Evolutionary conservation across 352 stramenopile species (phyloP).

Genomic region (Blastocystis sp.): DNA sequence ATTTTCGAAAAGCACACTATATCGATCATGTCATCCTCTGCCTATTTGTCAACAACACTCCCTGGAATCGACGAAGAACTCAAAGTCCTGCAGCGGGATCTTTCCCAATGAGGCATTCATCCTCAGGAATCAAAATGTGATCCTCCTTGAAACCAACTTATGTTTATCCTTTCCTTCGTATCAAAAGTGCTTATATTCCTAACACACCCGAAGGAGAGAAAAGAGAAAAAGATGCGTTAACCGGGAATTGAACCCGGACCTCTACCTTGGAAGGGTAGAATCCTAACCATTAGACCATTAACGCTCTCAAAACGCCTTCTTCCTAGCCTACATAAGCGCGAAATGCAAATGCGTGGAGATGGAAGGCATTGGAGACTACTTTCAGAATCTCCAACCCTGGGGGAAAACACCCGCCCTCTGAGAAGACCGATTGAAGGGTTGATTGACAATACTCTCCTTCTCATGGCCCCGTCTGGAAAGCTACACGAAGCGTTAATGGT

Average conservation of each 20-base stretch:
- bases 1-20: constrained; percentile 40
- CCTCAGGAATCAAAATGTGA: background rate
- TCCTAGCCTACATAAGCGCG: too few species aligned
- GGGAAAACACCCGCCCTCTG: too few species aligned
- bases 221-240: constrained; percentile 36
- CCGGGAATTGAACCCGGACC: constrained; percentile 66
- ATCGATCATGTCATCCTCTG: constrained; percentile 53
- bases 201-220: background rate
- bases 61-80: constrained; percentile 23
- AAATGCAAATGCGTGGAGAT: too few species aligned
- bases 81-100: constrained; percentile 24
- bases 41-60: constrained; percentile 4
- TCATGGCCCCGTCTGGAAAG: too few species aligned
- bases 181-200: background rate
- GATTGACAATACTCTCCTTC: too few species aligned
- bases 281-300: constrained; percentile 69
- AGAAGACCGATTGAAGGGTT: too few species aligned
- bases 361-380: too few species aligned
- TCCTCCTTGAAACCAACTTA: background rate
- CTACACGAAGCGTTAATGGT: constrained; percentile 32
- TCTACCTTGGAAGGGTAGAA: constrained; percentile 69
- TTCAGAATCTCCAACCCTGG: too few species aligned
- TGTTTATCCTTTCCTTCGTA: background rate
- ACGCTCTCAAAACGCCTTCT: background rate
- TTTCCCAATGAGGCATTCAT: constrained; percentile 25